Percentiles rank a stretch among this genome's conserved stretches.
Conservation (phyloP, 2,329 filamentous ascomycete species). For the Claviceps pusilla region DNA sequence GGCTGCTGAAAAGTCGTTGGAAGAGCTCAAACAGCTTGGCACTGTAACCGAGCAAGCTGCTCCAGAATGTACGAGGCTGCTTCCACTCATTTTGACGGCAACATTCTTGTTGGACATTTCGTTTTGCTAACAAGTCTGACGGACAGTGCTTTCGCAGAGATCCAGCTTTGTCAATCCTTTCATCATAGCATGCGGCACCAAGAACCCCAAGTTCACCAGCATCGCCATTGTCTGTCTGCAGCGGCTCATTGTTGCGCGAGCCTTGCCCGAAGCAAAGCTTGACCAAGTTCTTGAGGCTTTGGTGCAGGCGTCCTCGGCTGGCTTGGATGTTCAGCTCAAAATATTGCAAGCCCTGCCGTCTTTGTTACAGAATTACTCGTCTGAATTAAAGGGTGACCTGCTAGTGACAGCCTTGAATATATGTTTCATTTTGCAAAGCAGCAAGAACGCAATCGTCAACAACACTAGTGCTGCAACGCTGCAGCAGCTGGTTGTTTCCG, state of each 20-base stretch:
- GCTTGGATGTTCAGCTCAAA: conserved; percentile 85
- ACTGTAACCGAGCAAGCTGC: conserved; percentile 23
- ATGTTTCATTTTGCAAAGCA: conserved; percentile 79
- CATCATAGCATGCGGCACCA: conserved; percentile 78
- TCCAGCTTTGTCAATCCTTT: conserved; percentile 85
- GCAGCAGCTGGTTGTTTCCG: conserved; percentile 80
- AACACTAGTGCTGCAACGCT: conserved; percentile 94
- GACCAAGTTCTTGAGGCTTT: conserved; percentile 80
- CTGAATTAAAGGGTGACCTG: conserved; percentile 64
- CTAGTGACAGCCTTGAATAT: conserved; percentile 74
- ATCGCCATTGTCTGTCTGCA: conserved; percentile 84
- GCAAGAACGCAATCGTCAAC: conserved; percentile 85
- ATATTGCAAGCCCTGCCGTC: conserved; percentile 85
- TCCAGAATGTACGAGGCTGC: conserved; percentile 18
- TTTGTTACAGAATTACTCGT: conserved; percentile 76
- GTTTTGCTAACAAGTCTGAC: conserved; percentile 6
- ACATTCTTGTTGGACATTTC: conserved; percentile 6
- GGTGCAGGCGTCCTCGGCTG: conserved; percentile 65
- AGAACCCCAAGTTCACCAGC: conserved; percentile 76
- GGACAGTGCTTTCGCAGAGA: conserved; percentile 62
- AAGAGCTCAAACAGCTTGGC: conserved; percentile 55
- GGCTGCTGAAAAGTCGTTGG: conserved; percentile 86
- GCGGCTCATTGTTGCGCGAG: conserved; percentile 67
- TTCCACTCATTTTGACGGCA: not conserved
- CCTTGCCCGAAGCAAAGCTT: conserved; percentile 63